Percentiles rank a stretch among this genome's conserved stretches.
Conservation (phyloP, 1,284 basidiomycete species). For the Sanghuangporus weigelae region DNA sequence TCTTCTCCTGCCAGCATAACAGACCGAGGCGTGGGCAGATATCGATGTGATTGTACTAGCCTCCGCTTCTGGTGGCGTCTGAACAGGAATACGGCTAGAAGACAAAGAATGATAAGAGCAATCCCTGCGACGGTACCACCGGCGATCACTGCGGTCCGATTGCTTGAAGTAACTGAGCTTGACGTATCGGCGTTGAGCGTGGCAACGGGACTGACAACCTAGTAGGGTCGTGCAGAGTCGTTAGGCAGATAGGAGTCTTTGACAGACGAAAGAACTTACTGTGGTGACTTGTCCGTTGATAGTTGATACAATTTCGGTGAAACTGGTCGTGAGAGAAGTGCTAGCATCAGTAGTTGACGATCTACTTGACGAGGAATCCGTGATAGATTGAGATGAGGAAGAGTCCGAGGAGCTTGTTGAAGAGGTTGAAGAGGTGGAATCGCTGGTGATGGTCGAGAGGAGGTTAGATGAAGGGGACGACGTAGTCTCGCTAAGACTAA, state of each 20-base stretch:
- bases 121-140: conserved; percentile 42
- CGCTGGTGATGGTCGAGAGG: not conserved
- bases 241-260: not conserved
- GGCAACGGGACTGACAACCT: conserved; percentile 26
- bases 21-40: conserved; percentile 33
- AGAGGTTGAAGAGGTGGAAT: not conserved
- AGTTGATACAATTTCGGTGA: conserved; percentile 10
- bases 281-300: conserved; percentile 11
- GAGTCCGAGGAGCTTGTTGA: not conserved
- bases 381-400: not conserved
- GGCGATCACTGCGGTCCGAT: conserved; percentile 39
- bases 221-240: not conserved
- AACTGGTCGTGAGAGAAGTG: conserved; percentile 10
- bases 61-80: conserved; percentile 37
- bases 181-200: conserved; percentile 19
- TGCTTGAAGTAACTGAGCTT: conserved; percentile 6
- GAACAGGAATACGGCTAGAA: conserved; percentile 36
- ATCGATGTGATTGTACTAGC: conserved; percentile 28
- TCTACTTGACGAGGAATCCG: not conserved
- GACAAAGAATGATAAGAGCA: conserved; percentile 30
- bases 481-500: not conserved
- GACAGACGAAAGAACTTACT: conserved; percentile 4
- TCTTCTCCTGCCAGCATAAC: conserved; percentile 42
- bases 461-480: not conserved
- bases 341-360: not conserved